Base-by-base conservation (phyloP, 176 grass and related monocot genomes). In the Lolium perenne region DNA sequence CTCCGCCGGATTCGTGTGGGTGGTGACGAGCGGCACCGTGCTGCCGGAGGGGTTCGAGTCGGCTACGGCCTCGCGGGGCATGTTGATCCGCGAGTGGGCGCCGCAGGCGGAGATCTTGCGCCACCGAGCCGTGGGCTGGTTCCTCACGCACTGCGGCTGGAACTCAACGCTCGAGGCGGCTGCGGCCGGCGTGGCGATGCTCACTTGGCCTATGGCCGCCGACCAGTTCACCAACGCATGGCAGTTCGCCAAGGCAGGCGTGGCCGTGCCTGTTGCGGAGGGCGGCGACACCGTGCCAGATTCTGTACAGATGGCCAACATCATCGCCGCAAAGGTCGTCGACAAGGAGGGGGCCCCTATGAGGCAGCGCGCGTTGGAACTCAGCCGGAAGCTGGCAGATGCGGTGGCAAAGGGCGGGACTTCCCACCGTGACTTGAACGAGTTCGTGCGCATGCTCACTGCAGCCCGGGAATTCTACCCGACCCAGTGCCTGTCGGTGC, bases 71-170 rank as follows among this genome's bases (percentile, higher is more conserved):
- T 18, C 78, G 12, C 84, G 82, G 1, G 86, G 88, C 23, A 16
- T 86, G 73, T 82, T 90, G 0, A 72, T 93, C 66, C 71, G 21
- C 50, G 59, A 79, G 17, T 93, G 92, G 92, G 86, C 92, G 6
- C 92, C 92, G 13, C 84, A 91, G 82, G 81, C 87, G 87, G 85
- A 83, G 17, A 75, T 91, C 10, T 87, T 94, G 58, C 82, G 77
- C 60, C 89, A 94, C 87, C 32, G 41, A 0, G 77, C 94, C 0
- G 79, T 92, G 0, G 94, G 94, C 6, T 94, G 92, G 54, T 94
- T 89, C 56, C 86, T 94, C 55, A 90, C 89, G 25, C 91, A 93
- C 59, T 80, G 82, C 41, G 88, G 91, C 14, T 93, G 91, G 88
- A 93, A 93, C 86, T 91, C 89, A 5, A 60, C 86, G 74, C 17